Conservation (phyloP, 1,139 yeast species). For the Casaregolazyma suthepensis region DNA sequence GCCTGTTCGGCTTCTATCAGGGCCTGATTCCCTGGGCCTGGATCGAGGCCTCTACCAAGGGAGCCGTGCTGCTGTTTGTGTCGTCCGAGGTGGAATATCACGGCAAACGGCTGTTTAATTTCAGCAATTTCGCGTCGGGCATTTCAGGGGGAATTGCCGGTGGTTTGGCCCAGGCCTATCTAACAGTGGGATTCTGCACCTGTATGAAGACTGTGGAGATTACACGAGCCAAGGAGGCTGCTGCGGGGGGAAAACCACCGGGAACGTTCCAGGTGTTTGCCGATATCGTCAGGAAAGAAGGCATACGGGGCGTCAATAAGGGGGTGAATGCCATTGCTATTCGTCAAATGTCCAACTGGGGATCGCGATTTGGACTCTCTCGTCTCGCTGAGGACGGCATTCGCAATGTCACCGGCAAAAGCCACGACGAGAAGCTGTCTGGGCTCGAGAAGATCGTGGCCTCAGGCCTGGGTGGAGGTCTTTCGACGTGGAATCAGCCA, state of each 20-base stretch:
- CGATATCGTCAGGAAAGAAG: constrained; percentile 78
- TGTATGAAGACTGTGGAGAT: constrained; percentile 98
- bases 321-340: constrained; percentile 99
- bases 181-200: constrained; percentile 96
- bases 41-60: constrained; percentile 99
- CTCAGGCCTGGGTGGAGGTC: constrained; percentile 93
- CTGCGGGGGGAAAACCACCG: constrained; percentile 61
- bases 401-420: constrained; percentile 57
- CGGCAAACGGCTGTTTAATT: constrained; percentile 53
- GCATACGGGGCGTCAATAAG: constrained; percentile 88
- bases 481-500: constrained; percentile 98
- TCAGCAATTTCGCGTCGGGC: constrained; percentile 72
- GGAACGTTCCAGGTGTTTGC: constrained; percentile 80
- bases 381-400: constrained; percentile 87
- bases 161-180: constrained; percentile 92
- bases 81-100: constrained; percentile 88
- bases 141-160: constrained; percentile 94
- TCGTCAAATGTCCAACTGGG: constrained; percentile 99
- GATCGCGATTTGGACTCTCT: constrained; percentile 89
- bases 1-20: constrained; percentile 84
- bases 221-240: constrained; percentile 79
- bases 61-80: constrained; percentile 92
- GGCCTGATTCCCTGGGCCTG: constrained; percentile 99
- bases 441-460: constrained; percentile 79
- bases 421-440: constrained; percentile 51